Base-by-base conservation (phyloP, 192 early-diverging fungal species). In the Umbelopsis isabellina region DNA sequence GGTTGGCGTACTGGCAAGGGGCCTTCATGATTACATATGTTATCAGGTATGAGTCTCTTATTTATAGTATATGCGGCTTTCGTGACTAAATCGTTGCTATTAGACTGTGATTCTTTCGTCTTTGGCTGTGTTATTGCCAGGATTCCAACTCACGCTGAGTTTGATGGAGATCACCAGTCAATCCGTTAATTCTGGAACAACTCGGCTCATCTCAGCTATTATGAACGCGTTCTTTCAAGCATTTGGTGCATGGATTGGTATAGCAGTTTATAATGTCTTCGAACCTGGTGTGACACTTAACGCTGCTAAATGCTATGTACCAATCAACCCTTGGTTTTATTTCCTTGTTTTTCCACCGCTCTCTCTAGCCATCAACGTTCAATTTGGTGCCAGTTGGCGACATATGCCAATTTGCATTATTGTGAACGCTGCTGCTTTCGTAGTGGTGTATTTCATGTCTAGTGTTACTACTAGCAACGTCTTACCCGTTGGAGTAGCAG, bases 141-240 rank as follows among this genome's bases (percentile, higher is more conserved):
- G 80, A 23, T 68, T 82, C 12, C 30, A 75, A 47, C 23, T 82
- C 33, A 78, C 80, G 2, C 72, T 78, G 41, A 77, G 76, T 9
- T 72, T 78, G 30, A 82, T 81, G 80, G 80, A 82, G 41, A 46
- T 71, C 8, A 72, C 80, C 0, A 72, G 73, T 16, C 70, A 75
- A 46, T 75, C 73, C 7, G 69, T 81, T 41, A 72, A 72, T 5
- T 81, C 80, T 13, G 80, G 80, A 18, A 70, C 80, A 44, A 77
- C 77, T 12, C 67, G 76, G 45, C 71, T 82, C 68, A 72, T 82
- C 25, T 78, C 77, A 58, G 75, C 76, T 0, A 67, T 78, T 46
- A 82, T 82, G 80, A 74, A 82, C 35, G 80, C 80, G 9, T 82
- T 82, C 50, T 77, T 77, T 48, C 68, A 75, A 4, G 80, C 73